phyloP scores from a whole-genome alignment of 2,329 filamentous ascomycete species.

The Aspergillus pseudoglaucus region DNA sequence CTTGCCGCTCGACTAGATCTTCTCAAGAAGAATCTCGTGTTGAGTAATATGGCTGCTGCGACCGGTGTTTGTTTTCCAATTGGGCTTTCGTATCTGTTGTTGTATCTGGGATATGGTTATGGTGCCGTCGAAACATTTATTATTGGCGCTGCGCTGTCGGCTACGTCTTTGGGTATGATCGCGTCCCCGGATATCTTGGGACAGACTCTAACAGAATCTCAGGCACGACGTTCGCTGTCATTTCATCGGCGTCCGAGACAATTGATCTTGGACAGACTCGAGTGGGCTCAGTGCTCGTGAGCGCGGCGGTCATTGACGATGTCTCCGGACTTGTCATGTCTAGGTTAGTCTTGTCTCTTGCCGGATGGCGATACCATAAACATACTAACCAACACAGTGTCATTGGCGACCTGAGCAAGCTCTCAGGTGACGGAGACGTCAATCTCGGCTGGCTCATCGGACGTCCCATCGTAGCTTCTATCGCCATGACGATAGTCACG shows the following conservation, averaged over 20 bases:
- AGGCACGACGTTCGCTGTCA: slow-evolving; percentile 27
- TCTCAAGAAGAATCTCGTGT: slow-evolving; percentile 39
- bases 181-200: not conserved
- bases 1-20: slow-evolving; percentile 43
- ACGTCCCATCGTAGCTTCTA: slow-evolving; percentile 33
- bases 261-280: slow-evolving; percentile 39
- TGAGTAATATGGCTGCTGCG: slow-evolving; percentile 38
- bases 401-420: slow-evolving; percentile 24
- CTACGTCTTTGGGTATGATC: slow-evolving; percentile 22
- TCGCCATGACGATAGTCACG: slow-evolving; percentile 29
- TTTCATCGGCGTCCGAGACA: slow-evolving; percentile 22
- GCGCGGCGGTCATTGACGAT: slow-evolving; percentile 44
- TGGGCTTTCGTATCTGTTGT: slow-evolving; percentile 38
- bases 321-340: slow-evolving; percentile 39
- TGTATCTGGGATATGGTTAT: slow-evolving; percentile 41
- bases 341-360: slow-evolving; percentile 10
- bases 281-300: slow-evolving; percentile 41
- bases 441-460: slow-evolving; percentile 35
- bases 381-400: slow-evolving; percentile 16
- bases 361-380: not conserved
- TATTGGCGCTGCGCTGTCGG: slow-evolving; percentile 23
- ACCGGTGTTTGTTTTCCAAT: slow-evolving; percentile 45
- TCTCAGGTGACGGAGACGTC: slow-evolving; percentile 11
- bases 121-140: slow-evolving; percentile 28
- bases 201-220: not conserved